A percentile compares a stretch with the other conserved stretches of the same genome.
These are phyloP conservation scores for Pyrenophora seminiperda DNA, from an alignment of 2,329 filamentous ascomycete genomes.

Conservation along the genomic window DNA sequence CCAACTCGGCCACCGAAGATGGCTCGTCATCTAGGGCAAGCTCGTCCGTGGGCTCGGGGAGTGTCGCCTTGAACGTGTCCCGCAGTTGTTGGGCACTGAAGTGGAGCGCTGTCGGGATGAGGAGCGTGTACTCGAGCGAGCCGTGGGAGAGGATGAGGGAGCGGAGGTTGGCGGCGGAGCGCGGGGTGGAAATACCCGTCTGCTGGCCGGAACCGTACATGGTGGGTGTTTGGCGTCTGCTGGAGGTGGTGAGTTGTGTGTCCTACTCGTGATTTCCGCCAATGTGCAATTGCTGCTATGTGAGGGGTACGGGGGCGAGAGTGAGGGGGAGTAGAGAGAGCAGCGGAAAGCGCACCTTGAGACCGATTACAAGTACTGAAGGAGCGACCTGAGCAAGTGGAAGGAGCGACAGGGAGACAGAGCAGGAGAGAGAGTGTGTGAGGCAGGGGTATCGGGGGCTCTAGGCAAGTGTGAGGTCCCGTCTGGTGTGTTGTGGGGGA, in stretches of 20 bases:
- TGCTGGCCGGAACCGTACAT: conserved; percentile 90
- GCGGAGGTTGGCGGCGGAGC: conserved; percentile 89
- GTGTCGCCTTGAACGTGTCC: conserved; percentile 81
- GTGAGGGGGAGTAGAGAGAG: background rate
- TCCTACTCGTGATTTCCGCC: background rate
- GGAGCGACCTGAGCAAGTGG: conserved; percentile 18
- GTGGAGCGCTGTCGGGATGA: conserved; percentile 92
- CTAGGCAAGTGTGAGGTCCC: conserved; percentile 20
- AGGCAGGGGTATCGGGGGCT: background rate
- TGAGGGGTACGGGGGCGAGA: background rate
- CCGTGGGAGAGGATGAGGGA: conserved; percentile 91
- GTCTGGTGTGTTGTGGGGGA: conserved; percentile 12
- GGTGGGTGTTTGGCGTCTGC: conserved; percentile 16
- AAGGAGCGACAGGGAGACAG: no score
- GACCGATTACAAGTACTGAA: conserved; percentile 23
- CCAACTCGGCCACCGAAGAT: conserved; percentile 90
- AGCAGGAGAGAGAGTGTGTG: conserved; percentile 32
- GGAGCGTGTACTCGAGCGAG: conserved; percentile 92
- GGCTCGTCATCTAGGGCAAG: conserved; percentile 98
- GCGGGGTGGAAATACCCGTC: conserved; percentile 95
- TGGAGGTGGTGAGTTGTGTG: conserved; percentile 21
- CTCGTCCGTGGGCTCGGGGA: conserved; percentile 93
- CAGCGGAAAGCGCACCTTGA: conserved; percentile 20
- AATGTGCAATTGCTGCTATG: background rate
- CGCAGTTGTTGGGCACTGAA: conserved; percentile 95